Evolutionary conservation across 495 filamentous ascomycete genomes (phyloP).

Genomic region (Penicillium pancosmium): DNA sequence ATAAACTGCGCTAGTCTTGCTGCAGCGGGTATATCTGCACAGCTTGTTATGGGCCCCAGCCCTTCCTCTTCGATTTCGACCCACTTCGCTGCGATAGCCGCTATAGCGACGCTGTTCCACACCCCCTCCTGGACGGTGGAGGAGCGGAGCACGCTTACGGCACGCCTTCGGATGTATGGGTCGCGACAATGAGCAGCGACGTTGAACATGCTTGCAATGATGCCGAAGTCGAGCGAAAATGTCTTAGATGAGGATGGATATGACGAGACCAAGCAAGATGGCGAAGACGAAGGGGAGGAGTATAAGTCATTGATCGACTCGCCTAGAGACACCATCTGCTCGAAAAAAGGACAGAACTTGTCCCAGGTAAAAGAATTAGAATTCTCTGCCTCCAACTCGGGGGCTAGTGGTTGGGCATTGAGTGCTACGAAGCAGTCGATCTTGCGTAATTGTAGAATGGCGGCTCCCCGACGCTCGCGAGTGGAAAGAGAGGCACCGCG

Average conservation of each 20-base stretch:
- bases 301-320: constrained; percentile 16
- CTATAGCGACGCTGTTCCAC: constrained; percentile 62
- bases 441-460: constrained; percentile 20
- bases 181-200: constrained; percentile 63
- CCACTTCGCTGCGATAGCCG: constrained; percentile 56
- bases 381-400: neutral
- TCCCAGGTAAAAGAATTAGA: constrained; percentile 16
- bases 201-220: constrained; percentile 58
- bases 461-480: constrained; percentile 20
- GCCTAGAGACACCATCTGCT: constrained; percentile 29
- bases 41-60: neutral
- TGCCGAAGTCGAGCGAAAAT: constrained; percentile 42
- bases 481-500: constrained; percentile 15
- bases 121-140: constrained; percentile 62
- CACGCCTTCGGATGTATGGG: constrained; percentile 52
- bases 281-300: neutral
- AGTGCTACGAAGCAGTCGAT: constrained; percentile 11
- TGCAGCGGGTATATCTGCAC: constrained; percentile 5
- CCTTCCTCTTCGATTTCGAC: constrained; percentile 57
- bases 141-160: constrained; percentile 55
- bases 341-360: constrained; percentile 21
- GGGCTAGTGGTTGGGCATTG: constrained; percentile 5
- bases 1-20: constrained; percentile 3
- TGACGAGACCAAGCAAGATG: neutral
- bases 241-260: constrained; percentile 1